Evolutionary conservation across 129 eudicot species (phyloP).

Genomic region (Centrapalus pauciflorus): DNA sequence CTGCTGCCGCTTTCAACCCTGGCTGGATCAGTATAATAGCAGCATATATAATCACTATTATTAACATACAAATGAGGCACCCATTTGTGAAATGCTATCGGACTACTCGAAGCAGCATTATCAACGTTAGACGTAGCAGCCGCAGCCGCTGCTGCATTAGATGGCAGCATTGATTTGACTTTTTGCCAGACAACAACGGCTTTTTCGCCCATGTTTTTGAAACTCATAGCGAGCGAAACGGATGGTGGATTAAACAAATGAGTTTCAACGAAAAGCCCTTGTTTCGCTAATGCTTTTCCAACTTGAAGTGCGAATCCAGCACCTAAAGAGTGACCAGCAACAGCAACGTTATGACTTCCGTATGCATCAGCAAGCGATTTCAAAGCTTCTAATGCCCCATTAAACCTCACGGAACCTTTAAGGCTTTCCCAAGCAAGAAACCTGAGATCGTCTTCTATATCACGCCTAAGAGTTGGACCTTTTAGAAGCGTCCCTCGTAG

Average conservation of each 20-base stretch:
- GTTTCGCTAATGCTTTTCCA: conserved; percentile 84
- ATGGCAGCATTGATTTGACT: conserved; percentile 60
- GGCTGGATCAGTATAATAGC: conserved; percentile 68
- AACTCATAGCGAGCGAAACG: conserved; percentile 75
- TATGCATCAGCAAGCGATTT: conserved; percentile 46
- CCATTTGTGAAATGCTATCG: conserved; percentile 54
- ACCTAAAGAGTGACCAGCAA: conserved; percentile 92
- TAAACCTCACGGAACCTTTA: conserved; percentile 82
- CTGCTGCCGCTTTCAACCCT: conserved; percentile 19
- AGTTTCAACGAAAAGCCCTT: conserved; percentile 75
- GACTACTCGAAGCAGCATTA: neutral
- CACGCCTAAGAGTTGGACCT: conserved; percentile 71
- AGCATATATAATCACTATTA: conserved; percentile 84
- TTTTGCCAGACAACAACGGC: conserved; percentile 74
- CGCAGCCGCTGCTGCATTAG: conserved; percentile 16
- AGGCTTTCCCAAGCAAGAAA: conserved; percentile 95
- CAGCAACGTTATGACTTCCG: conserved; percentile 73
- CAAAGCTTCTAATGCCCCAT: conserved; percentile 57
- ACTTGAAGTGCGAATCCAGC: conserved; percentile 96
- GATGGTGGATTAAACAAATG: conserved; percentile 97
- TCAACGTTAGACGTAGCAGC: neutral
- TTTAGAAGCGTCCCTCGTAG: conserved; percentile 79
- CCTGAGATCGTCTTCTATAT: conserved; percentile 81
- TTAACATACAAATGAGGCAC: conserved; percentile 90
- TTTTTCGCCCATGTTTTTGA: conserved; percentile 67